Base-by-base conservation (phyloP, 345 rosid species). In the Arabidopsis suecica region DNA sequence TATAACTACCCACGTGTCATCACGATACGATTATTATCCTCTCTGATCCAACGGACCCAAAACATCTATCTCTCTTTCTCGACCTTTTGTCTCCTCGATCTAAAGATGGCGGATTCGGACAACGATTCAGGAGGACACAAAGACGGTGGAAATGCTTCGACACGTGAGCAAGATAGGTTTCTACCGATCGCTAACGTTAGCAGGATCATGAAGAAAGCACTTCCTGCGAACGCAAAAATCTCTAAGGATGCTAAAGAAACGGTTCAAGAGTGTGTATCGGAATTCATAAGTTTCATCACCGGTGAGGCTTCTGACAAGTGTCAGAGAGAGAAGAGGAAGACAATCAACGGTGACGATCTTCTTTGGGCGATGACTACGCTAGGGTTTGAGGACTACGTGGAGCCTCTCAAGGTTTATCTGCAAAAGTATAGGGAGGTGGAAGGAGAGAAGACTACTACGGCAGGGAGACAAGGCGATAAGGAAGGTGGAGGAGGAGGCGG, bases 241-340 rank as follows among this genome's bases (percentile, higher is more conserved):
- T 88, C 91, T 0, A 88, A 88, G 56, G 93, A 87, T 82, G 93
- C 93, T 0, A 88, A 88, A 64, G 93, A 88, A 78, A 88, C 93
- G 3, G 93, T 88, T 3, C 89, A 88, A 54, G 93, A 88, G 84
- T 88, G 93, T 68, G 91, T 88, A 22, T 88, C 91, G 47, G 91
- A 88, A 82, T 88, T 88, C 81, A 88, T 88, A 61, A 88, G 91
- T 61, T 88, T 88, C 79, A 82, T 88, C 61, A 88, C 93, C 30
- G 93, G 93, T 0, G 91, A 87, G 54, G 93, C 93, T 0, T 88
- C 89, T 16, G 93, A 88, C 65, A 88, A 88, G 89, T 88, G 93
- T 40, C 88, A 86, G 61, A 76, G 91, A 0, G 93, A 86, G 77
- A 88, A 88, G 77, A 74, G 93, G 77, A 88, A 88, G 85, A 88